These are phyloP conservation scores for Eucalyptus shirleyi DNA, from an alignment of 345 rosid genomes.

Conservation along the genomic window DNA sequence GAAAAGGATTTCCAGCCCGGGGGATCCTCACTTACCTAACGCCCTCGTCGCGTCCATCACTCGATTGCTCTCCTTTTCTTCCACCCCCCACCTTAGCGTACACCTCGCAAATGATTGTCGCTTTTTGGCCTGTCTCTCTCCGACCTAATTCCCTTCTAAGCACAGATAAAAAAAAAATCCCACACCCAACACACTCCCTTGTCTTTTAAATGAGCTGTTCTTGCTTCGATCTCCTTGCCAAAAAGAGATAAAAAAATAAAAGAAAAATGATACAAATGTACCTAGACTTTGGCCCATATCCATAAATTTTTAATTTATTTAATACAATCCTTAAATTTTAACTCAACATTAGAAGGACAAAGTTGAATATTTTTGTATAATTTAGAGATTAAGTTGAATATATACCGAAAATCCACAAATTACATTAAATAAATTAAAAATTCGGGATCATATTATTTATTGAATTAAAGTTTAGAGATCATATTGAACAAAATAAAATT, in stretches of 20 bases:
- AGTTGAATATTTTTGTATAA: rapidly evolving
- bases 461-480: rapidly evolving
- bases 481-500: background rate
- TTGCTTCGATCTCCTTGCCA: background rate
- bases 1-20: background rate
- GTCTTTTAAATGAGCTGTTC: background rate
- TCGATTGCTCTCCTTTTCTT: background rate
- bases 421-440: rapidly evolving
- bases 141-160: background rate
- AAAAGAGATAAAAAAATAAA: background rate
- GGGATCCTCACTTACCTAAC: background rate
- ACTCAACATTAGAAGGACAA: rapidly evolving
- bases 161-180: background rate
- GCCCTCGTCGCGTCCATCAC: background rate
- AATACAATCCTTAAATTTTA: background rate
- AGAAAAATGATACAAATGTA: background rate
- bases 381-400: background rate
- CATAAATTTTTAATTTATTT: no score
- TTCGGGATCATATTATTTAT: rapidly evolving
- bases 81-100: background rate
- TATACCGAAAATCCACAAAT: rapidly evolving
- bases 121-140: background rate
- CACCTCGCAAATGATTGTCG: background rate
- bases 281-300: no score
- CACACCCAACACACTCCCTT: background rate